Percentiles rank a stretch among this genome's conserved stretches.
phyloP scores from a whole-genome alignment of 2,329 filamentous ascomycete genomes.

The Colletotrichum sp. region DNA sequence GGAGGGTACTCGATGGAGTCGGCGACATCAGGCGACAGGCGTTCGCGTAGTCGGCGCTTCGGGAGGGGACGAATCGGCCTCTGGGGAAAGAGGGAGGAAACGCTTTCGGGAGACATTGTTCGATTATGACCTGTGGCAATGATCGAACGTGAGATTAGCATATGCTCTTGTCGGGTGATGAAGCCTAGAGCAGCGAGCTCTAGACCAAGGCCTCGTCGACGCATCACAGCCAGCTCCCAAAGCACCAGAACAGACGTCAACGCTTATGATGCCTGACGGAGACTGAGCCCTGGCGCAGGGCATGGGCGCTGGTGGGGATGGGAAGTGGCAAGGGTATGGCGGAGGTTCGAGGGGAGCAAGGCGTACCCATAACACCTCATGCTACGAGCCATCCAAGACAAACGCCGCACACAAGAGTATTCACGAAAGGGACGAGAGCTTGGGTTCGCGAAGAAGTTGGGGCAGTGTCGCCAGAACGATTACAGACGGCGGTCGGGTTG shows the following conservation, averaged over 20 bases:
- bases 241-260: not conserved
- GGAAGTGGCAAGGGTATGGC: slow-evolving; percentile 32
- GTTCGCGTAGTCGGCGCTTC: slow-evolving; percentile 85
- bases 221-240: not conserved
- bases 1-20: slow-evolving; percentile 84
- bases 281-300: not conserved
- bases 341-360: slow-evolving; percentile 25
- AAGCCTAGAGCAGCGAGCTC: not conserved
- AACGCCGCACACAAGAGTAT: not conserved
- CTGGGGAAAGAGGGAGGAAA: slow-evolving; percentile 83
- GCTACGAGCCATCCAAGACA: slow-evolving; percentile 20
- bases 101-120: slow-evolving; percentile 74
- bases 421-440: not conserved
- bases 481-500: not conserved
- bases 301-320: not conserved
- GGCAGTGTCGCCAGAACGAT: not conserved
- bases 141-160: slow-evolving; percentile 12
- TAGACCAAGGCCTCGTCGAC: not conserved
- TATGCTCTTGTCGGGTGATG: not conserved
- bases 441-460: not conserved
- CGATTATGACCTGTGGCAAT: slow-evolving; percentile 45
- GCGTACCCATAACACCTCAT: slow-evolving; percentile 50
- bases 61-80: slow-evolving; percentile 93
- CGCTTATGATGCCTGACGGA: not conserved
- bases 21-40: slow-evolving; percentile 84